Base-by-base conservation (phyloP, 441 rosid species). In the Aquilaria agallochum region DNA sequence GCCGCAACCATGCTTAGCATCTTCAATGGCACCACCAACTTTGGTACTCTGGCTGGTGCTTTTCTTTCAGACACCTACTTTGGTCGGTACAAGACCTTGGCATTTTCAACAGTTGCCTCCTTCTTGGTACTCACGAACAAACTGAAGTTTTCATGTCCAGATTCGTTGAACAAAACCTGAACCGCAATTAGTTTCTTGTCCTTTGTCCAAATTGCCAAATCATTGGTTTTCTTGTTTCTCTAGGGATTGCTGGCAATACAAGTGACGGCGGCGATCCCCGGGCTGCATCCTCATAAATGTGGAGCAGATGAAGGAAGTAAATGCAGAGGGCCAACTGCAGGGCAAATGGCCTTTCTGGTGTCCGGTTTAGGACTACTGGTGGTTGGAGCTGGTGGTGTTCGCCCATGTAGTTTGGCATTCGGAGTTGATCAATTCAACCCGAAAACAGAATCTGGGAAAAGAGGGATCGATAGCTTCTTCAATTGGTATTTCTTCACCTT, bases 61-160 rank as follows among this genome's bases (percentile, higher is more conserved):
- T 80, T 70, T 60, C 68, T 80, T 33, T 63, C 68, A 5, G 85
- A 80, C 33, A 60, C 80, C 48, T 75, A 72, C 78, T 80, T 77
- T 3, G 85, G 85, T 9, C 74, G 82, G 32, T 80, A 72, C 65
- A 71, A 64, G n/a, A 66, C 76, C 20, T 47, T 78, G 53, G 78
- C 64, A 30, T 71, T 78, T 15, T 70, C 75, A 30, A 70, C 73
- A 0, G 33, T 56, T 7, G 56, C 67, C 45, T 77, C 82, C 14
- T 63, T 77, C 63, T 6, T 75, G 82, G 85, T 77, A 69, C 3
- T 10, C 8, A 10, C 0, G 42, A 5, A 32, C n/a, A 27, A 52
- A 52, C 5, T 12, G 27, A 53, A 53, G 12, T 53, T 56, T 56
- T n/a, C 3, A 33, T 36, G 5, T 36, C 12, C 15, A 36, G 0